Base-by-base conservation (phyloP, 768 basidiomycete species). In the Kwoniella bestiolae region DNA sequence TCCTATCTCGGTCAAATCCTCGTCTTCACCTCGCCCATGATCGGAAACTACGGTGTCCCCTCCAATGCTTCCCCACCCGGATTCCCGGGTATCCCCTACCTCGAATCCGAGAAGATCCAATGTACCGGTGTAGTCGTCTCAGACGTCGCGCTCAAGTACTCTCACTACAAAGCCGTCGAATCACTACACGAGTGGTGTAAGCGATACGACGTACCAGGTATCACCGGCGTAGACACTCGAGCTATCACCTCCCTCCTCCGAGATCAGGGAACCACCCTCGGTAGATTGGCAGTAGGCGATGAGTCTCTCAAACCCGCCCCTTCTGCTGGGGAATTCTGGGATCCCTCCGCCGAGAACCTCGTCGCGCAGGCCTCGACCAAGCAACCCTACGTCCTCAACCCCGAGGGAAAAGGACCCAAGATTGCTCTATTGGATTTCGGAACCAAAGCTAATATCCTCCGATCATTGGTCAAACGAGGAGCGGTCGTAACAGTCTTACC, bases 11-110 rank as follows among this genome's bases (percentile, higher is more conserved):
- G 92, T 56, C 96, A 99, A 82, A 95, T 99, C 77, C 87, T 99
- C 69, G 96, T 99, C 63, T 99, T 99, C 84, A 99, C 96, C 47
- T 90, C 94, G 0, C 96, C 96, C 9, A 87, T 99, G 82, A 96
- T 99, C 70, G 96, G 96, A 44, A 99, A 99, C 82, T 99, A 99
- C 77, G 96, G 96, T 59, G 93, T 99, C 8, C 96, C 96, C 5
- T 74, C 78, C 34, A 98, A 99, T 82, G 59, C 69, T 44, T 69
- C 79, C n/a, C 68, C 73, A 31, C n/a, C 71, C 16, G 84, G 83
- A 16, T 84, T 90, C 1, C 88, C 91, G 5, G 82, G 85, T 41
- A 86, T 96, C 78, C 79, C 80, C 2, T 83, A 91, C 56, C 88
- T 98, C 72, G 96, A 99, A 81, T 94, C 92, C 0, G 83, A 88